Evolutionary conservation across 2,329 filamentous ascomycete species (phyloP), one percentile per base, ranked within the genome.

Genomic region (Beauveria bassiana): DNA sequence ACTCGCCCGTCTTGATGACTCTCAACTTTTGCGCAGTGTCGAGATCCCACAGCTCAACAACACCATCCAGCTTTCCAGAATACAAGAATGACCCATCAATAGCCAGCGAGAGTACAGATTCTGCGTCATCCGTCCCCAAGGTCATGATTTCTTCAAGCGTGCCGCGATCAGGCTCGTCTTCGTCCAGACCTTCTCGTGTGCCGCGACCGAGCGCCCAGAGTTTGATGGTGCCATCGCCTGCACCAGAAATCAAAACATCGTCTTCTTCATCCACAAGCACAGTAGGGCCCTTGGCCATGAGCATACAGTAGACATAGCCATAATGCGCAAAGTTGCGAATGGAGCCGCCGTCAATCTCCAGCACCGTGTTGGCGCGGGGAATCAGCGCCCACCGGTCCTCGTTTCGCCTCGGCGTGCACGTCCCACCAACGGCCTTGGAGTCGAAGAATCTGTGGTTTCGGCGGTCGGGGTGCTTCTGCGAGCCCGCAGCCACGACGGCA

Each of bases 251-350:
- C 43, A 99, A 73, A 1, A 96, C 86, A 67, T 98, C 93, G 28
- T 89, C 86, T 1, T 90, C 86, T 0, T 84, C 79, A 7, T 88
- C 88, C 4, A 91, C 81, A 7, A 91, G 81, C 1, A 85, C 79
- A 0, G 82, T 85, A 0, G 82, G 81, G 0, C 90, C 90, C 64
- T 84, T 86, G 0, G 91, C 87, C 63, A 99, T 81, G 5, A 96
- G 81, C 93, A 98, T 98, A 73, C 92, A 96, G 73, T 97, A 97
- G 0, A 99, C 87, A 71, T 97, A 98, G 50, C 96, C 95, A 73
- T 88, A 93, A 73, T 99, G 95, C 1, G 95, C 92, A 75, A 96
- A 99, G 68, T 95, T 89, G 62, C 82, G 84, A 62, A 96, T 90
- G 61, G 93, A 88, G 24, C 89, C 84, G 55, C 86, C 85, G 69